Conservation (phyloP, 2,329 filamentous ascomycete genomes). For the Ophioceras dolichostomum region DNA sequence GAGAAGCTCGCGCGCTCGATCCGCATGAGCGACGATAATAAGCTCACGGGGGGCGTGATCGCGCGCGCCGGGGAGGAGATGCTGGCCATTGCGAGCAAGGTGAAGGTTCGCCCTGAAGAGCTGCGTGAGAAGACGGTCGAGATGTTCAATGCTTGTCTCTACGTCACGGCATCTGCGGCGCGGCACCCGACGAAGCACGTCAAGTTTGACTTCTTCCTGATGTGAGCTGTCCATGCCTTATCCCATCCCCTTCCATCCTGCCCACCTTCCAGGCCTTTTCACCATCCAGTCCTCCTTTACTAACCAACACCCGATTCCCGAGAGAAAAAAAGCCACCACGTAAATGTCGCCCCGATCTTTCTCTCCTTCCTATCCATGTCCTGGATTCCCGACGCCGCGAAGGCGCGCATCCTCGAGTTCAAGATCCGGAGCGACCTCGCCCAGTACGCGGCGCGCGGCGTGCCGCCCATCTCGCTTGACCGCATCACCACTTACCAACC, state of each 20-base stretch:
- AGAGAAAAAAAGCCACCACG: conserved; percentile 48
- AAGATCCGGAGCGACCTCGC: conserved; percentile 66
- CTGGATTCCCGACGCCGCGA: conserved; percentile 49
- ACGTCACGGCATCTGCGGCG: conserved; percentile 39
- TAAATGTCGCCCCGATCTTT: conserved; percentile 65
- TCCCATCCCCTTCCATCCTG: not conserved
- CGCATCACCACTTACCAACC: conserved; percentile 50
- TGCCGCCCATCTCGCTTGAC: conserved; percentile 45
- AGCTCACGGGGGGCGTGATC: conserved; percentile 58
- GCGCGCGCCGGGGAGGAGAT: conserved; percentile 50
- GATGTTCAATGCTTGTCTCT: conserved; percentile 56
- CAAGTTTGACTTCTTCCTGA: conserved; percentile 72
- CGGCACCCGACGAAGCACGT: conserved; percentile 50
- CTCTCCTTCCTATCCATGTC: conserved; percentile 47
- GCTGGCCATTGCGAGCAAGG: conserved; percentile 46
- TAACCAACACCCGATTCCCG: not conserved
- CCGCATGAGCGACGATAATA: conserved; percentile 43
- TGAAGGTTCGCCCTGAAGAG: conserved; percentile 40
- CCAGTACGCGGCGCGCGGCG: conserved; percentile 59
- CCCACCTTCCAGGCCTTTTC: not conserved
- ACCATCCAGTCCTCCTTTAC: too few species aligned
- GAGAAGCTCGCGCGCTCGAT: conserved; percentile 41
- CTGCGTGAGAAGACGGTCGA: conserved; percentile 40
- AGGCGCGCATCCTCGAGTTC: conserved; percentile 65
- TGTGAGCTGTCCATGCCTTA: conserved; percentile 23